Base-by-base conservation (phyloP, 192 early-diverging fungal genomes). In the Obelidium mucronatum region DNA sequence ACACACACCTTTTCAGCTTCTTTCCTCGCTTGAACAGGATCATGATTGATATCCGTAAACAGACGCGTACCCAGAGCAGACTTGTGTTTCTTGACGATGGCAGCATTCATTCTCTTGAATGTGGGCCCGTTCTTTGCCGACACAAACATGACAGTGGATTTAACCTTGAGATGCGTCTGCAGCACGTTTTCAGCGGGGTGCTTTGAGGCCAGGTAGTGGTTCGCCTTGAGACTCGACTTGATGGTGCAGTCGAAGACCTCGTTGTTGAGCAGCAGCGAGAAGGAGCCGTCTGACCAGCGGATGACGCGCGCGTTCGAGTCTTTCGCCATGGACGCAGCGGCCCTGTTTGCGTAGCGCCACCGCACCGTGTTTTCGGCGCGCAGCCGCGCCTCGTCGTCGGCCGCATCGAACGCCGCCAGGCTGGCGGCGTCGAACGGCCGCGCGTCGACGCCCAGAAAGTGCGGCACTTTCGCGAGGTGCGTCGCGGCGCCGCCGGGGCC, bases 241-340 rank as follows among this genome's bases (percentile, higher is more conserved):
- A 82, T 61, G 31, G 74, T 80, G 30, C 90, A 89, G 72, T 93
- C 91, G 84, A 93, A 94, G 54, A 89, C 80, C 68, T 96, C 93
- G 37, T 88, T 81, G 15, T 92, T 93, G 28, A 96, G 74, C 2
- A 93, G 80, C 11, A 96, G 73, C 2, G 94, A 93, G 77, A 87
- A 84, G 39, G 86, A 78, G 33, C 89, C 91, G 77, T 96, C 92
- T 15, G 88, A 90, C 94, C 94, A 94, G 39, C 87, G 81, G 5
- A 96, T 87, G 60, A 96, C 74, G 2, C 90, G 89, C 1, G 92
- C 87, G 77, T 94, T 93, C 26, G 92, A 92, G 70, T 93, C 90
- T 73, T 90, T 89, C 52, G 67, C 80, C 73, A 60, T 60, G 51
- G 40, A 24, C 4, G 8, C 1, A 19, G 28, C 15, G 42, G 42